Evolutionary conservation across 768 basidiomycete species (phyloP).

Genomic region (Leccinum rimulosum): DNA sequence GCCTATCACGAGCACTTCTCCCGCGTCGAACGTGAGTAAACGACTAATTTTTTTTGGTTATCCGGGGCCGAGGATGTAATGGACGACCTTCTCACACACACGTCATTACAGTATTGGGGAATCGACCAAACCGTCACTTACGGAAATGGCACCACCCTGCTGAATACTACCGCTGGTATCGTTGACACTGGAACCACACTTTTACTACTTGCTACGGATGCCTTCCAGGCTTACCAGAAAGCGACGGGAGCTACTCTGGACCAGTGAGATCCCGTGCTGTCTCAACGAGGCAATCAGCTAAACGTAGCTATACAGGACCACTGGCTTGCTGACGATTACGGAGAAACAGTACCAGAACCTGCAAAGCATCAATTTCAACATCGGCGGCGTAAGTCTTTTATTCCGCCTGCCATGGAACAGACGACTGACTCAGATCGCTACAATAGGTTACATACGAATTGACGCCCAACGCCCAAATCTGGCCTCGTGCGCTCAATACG

Average conservation of each 20-base stretch:
- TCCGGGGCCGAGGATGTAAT: background rate
- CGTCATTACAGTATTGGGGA: slow-evolving; percentile 43
- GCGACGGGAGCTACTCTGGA: slow-evolving; percentile 55
- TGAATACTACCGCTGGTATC: slow-evolving; percentile 42
- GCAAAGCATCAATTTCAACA: slow-evolving; percentile 51
- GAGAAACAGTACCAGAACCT: slow-evolving; percentile 45
- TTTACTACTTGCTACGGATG: slow-evolving; percentile 55
- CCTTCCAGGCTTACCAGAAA: slow-evolving; percentile 52
- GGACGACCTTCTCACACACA: background rate
- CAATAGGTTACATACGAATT: slow-evolving; percentile 49
- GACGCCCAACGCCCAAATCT: slow-evolving; percentile 66
- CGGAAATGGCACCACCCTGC: slow-evolving; percentile 32
- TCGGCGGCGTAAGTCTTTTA: slow-evolving; percentile 38
- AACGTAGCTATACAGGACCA: slow-evolving; percentile 33
- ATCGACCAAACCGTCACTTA: slow-evolving; percentile 42
- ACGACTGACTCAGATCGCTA: background rate
- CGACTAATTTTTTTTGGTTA: background rate
- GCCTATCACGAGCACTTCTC: slow-evolving; percentile 43
- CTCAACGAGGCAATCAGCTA: too few relatives aligned
- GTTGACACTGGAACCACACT: slow-evolving; percentile 56
- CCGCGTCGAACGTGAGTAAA: slow-evolving; percentile 36
- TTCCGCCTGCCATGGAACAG: background rate
- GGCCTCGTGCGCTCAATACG: slow-evolving; percentile 59
- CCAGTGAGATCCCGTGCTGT: slow-evolving; percentile 31
- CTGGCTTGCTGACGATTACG: slow-evolving; percentile 56